phyloP scores from a whole-genome alignment of 495 filamentous ascomycete genomes.

The Penicillium fimorum region DNA sequence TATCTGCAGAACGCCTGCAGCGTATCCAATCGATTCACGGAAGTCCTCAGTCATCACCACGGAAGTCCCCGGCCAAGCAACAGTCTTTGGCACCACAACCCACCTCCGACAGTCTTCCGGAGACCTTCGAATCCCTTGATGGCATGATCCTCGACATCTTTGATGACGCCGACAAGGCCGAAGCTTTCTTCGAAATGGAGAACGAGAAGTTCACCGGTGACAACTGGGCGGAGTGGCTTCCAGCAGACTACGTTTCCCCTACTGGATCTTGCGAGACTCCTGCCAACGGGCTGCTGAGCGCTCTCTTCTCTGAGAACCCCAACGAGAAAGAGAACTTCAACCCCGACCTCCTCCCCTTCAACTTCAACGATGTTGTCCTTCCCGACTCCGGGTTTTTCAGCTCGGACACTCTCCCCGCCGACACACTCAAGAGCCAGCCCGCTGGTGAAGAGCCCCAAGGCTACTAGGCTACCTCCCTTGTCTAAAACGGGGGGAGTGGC shows the following conservation, averaged over 20 bases:
- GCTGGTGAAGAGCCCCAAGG: constrained; percentile 12
- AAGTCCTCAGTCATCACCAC: constrained; percentile 20
- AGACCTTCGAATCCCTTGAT: constrained; percentile 34
- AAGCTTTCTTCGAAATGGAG: constrained; percentile 29
- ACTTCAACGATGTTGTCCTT: constrained; percentile 25
- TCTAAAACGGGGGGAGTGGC: constrained; percentile 6
- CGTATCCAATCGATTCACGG: constrained; percentile 34
- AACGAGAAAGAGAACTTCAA: constrained; percentile 31
- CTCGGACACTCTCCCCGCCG: constrained; percentile 35
- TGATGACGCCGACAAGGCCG: constrained; percentile 25
- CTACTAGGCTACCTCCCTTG: constrained; percentile 21
- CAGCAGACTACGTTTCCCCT: constrained; percentile 38
- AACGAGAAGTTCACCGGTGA: constrained; percentile 22
- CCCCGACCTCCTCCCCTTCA: constrained; percentile 34
- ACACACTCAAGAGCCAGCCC: constrained; percentile 29
- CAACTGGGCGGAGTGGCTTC: constrained; percentile 44
- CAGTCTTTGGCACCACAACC: constrained; percentile 17
- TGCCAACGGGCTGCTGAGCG: constrained; percentile 38
- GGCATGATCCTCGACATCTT: constrained; percentile 46
- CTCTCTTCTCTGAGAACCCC: constrained; percentile 39
- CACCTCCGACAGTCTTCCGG: constrained; percentile 24
- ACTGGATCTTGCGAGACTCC: constrained; percentile 28
- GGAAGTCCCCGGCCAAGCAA: constrained; percentile 30
- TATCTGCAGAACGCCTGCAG: constrained; percentile 40
- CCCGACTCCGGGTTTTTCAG: constrained; percentile 46